Evolutionary conservation across 371 early-diverging fungal species (phyloP), one percentile per base, ranked within the genome.

Genomic region (Lichtheimia ornata): DNA sequence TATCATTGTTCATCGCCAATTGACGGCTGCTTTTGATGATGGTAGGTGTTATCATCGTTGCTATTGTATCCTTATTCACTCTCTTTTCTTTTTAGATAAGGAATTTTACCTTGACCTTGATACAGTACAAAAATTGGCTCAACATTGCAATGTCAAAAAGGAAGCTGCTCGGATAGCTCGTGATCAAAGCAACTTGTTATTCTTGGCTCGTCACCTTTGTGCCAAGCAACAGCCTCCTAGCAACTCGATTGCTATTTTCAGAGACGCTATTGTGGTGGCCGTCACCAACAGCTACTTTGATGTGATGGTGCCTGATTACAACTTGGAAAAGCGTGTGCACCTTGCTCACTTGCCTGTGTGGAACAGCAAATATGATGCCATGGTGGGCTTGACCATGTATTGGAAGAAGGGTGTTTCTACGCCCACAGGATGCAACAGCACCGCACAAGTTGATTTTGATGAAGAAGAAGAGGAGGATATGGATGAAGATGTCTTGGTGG

Each of bases 1-100:
- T 76, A 78, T 99, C 27, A 73, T 99, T 66, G 98, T 97, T 2
- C 99, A 97, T 65, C 90, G 97, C n/a, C 82, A 85, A 61, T 65
- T 92, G 6, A 71, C 73, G 27, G 35, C 66, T 35, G 69, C 73
- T 28, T 62, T 73, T 30, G 61, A 13, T 14, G 59, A 64, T 50
- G 69, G 64, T 65, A 59, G 5, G 15, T 28, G 5, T 13, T 24
- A 14, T n/a, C n/a, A n/a, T n/a, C n/a, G n/a, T n/a, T n/a, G n/a
- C n/a, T n/a, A n/a, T n/a, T n/a, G n/a, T n/a, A n/a, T n/a, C n/a
- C n/a, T n/a, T n/a, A n/a, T n/a, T n/a, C n/a, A n/a, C n/a, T n/a
- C 1, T 74, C 50, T 50, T n/a, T 60, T 53, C n/a, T 52, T 27
- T 44, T 28, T 7, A 81, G 84, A 81, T 15, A 72, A 79, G 56